These are phyloP conservation scores for Bolboschoenoplectus hybrid DNA, from an alignment of 202 grass and related monocot species.

Conservation along the genomic window DNA sequence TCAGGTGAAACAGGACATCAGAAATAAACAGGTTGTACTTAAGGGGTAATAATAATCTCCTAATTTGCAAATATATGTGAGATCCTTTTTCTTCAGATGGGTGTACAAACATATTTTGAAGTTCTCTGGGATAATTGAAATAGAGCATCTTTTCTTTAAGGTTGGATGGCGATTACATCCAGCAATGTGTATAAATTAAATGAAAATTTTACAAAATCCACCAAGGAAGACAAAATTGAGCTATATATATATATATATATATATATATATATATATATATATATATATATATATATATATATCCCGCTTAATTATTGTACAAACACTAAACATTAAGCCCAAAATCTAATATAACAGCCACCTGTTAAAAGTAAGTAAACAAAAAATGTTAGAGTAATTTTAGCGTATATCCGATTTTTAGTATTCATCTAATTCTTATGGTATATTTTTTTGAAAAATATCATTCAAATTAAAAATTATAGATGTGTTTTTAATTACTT, in stretches of 20 bases:
- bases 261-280: too few relatives aligned
- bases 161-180: neutral
- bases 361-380: neutral
- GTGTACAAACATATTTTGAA: neutral
- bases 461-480: too few relatives aligned
- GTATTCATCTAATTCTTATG: too few relatives aligned
- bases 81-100: neutral
- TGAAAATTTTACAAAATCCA: neutral
- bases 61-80: neutral
- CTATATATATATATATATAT: too few relatives aligned
- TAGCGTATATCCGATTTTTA: too few relatives aligned
- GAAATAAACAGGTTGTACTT: neutral
- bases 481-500: too few relatives aligned
- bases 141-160: neutral
- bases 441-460: too few relatives aligned
- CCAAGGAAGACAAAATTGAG: constrained; percentile 14
- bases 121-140: neutral
- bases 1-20: neutral
- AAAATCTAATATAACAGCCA: neutral
- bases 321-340: neutral
- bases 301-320: neutral
- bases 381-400: neutral
- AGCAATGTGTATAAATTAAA: neutral
- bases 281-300: too few relatives aligned
- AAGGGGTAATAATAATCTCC: neutral